phyloP scores from a whole-genome alignment of 306 rosid species.

The Adenanthera pavonina region DNA sequence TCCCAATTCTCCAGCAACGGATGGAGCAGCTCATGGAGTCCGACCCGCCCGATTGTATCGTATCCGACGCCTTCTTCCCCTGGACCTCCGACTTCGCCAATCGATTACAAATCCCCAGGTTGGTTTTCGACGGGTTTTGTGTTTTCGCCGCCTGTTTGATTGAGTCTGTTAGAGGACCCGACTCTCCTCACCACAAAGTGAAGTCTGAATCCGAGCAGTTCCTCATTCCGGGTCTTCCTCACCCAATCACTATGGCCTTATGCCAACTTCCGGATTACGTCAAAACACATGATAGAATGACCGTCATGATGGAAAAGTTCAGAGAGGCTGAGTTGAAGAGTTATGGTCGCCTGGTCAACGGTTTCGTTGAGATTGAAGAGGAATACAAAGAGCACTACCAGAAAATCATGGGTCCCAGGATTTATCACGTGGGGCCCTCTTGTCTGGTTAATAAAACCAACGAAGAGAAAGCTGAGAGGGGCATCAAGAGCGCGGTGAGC shows the following conservation, averaged over 20 bases:
- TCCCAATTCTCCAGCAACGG: neutral
- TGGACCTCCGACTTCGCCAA: conserved; percentile 44
- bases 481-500: neutral
- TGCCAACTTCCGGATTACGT: neutral
- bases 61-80: conserved; percentile 20
- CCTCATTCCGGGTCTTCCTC: conserved; percentile 30
- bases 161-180: neutral
- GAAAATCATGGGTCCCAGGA: conserved; percentile 29
- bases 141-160: conserved; percentile 35
- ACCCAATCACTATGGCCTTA: conserved; percentile 12
- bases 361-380: conserved; percentile 44
- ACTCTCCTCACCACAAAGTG: neutral
- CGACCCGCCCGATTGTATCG: conserved; percentile 39
- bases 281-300: neutral
- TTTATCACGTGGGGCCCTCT: conserved; percentile 53
- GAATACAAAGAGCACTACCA: conserved; percentile 38
- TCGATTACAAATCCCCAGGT: conserved; percentile 36
- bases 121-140: conserved; percentile 33
- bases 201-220: neutral
- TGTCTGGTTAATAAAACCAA: neutral
- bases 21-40: conserved; percentile 27
- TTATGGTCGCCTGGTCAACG: conserved; percentile 42
- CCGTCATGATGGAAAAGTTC: neutral
- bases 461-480: neutral
- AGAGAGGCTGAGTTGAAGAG: conserved; percentile 32